Conservation (phyloP, 495 filamentous ascomycete species). For the Daldinia loculata region DNA sequence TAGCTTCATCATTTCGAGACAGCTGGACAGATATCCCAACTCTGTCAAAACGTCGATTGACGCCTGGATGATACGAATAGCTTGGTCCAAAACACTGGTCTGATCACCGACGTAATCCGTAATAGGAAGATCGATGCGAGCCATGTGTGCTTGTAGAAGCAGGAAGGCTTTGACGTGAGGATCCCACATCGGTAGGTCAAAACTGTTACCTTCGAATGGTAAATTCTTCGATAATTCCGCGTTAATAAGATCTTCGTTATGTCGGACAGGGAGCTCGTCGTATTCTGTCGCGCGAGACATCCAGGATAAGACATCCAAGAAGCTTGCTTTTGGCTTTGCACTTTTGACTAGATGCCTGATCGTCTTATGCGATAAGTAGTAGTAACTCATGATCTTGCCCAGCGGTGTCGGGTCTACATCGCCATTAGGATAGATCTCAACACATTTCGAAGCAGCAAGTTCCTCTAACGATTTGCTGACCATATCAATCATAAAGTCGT, state of each 20-base stretch:
- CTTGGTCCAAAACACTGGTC: slow-evolving; percentile 84
- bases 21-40: slow-evolving; percentile 77
- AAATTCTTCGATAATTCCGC: slow-evolving; percentile 85
- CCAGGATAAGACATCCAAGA: slow-evolving; percentile 89
- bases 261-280: slow-evolving; percentile 96
- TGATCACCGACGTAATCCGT: slow-evolving; percentile 98
- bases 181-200: slow-evolving; percentile 91
- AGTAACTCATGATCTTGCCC: slow-evolving; percentile 99
- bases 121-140: slow-evolving; percentile 89
- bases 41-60: slow-evolving; percentile 95
- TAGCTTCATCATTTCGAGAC: slow-evolving; percentile 79
- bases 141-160: slow-evolving; percentile 93
- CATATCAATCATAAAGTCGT: slow-evolving; percentile 90
- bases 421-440: slow-evolving; percentile 81
- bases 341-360: slow-evolving; percentile 81
- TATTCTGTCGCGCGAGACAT: slow-evolving; percentile 95
- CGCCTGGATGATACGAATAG: slow-evolving; percentile 92
- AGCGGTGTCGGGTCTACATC: slow-evolving; percentile 88
- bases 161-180: slow-evolving; percentile 97
- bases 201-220: slow-evolving; percentile 62
- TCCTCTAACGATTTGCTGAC: slow-evolving; percentile 86
- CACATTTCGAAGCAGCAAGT: slow-evolving; percentile 82
- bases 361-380: slow-evolving; percentile 96
- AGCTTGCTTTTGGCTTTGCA: slow-evolving; percentile 78
- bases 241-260: slow-evolving; percentile 99